These are phyloP conservation scores for Zygosaccharomyces rouxii DNA, from an alignment of 805 yeast species.

Conservation along the genomic window DNA sequence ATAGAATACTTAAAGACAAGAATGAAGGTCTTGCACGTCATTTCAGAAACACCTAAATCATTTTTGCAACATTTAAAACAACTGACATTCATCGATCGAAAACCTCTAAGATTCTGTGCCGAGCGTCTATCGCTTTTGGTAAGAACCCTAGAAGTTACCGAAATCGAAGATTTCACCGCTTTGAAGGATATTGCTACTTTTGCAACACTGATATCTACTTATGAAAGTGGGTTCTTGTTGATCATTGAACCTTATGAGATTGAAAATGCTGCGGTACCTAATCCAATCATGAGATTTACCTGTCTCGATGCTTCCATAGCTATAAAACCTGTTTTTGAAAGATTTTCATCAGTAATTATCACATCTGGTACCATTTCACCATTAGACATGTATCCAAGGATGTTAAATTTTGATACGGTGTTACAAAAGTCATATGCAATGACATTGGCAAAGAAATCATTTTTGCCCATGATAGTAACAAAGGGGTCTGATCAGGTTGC, in stretches of 20 bases:
- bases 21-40: slow-evolving; percentile 95
- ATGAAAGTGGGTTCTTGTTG: slow-evolving; percentile 86
- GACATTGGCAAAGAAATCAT: slow-evolving; percentile 89
- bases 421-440: slow-evolving; percentile 92
- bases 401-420: slow-evolving; percentile 91
- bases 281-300: slow-evolving; percentile 87
- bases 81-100: slow-evolving; percentile 83
- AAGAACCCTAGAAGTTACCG: slow-evolving; percentile 79
- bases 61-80: slow-evolving; percentile 91
- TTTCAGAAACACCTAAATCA: slow-evolving; percentile 95
- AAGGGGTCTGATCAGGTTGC: slow-evolving; percentile 98
- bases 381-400: slow-evolving; percentile 95
- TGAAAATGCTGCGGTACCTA: slow-evolving; percentile 92
- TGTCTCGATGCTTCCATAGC: slow-evolving; percentile 98
- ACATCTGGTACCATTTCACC: slow-evolving; percentile 99
- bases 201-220: slow-evolving; percentile 93
- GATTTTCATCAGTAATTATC: slow-evolving; percentile 86
- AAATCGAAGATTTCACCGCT: slow-evolving; percentile 88
- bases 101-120: slow-evolving; percentile 87
- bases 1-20: slow-evolving; percentile 93
- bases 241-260: slow-evolving; percentile 95
- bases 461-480: slow-evolving; percentile 92
- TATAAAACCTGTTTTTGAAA: slow-evolving; percentile 92
- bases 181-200: slow-evolving; percentile 93
- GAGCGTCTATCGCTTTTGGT: slow-evolving; percentile 86